Percentiles rank a stretch among this genome's conserved stretches.
Evolutionary conservation across 2,329 filamentous ascomycete genomes (phyloP).

Genomic region (Rosellinia necatrix): DNA sequence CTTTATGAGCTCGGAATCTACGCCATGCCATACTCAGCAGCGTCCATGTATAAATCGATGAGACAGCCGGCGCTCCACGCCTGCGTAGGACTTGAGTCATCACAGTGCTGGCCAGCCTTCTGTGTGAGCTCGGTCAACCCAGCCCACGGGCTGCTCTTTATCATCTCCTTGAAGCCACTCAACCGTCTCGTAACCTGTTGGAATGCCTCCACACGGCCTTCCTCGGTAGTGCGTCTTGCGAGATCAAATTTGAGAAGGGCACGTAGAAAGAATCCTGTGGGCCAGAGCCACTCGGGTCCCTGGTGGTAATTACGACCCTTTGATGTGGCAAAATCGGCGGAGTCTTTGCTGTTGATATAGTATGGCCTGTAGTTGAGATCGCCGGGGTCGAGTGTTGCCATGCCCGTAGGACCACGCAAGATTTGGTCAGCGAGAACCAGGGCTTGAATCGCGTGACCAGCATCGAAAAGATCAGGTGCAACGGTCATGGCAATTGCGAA

Average conservation of each 20-base stretch:
- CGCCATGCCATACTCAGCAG: conserved; percentile 52
- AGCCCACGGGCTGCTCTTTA: conserved; percentile 81
- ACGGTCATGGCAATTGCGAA: conserved; percentile 96
- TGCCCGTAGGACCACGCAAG: conserved; percentile 85
- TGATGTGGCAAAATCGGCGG: conserved; percentile 83
- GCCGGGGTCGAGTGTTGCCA: conserved; percentile 91
- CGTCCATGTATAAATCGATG: conserved; percentile 96
- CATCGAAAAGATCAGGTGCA: conserved; percentile 84
- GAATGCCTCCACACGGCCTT: conserved; percentile 83
- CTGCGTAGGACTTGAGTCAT: conserved; percentile 91
- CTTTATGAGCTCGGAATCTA: conserved; percentile 14
- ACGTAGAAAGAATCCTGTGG: conserved; percentile 91
- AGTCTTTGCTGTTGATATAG: conserved; percentile 95
- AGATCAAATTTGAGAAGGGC: conserved; percentile 91
- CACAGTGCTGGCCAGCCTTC: conserved; percentile 80
- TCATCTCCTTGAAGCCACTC: conserved; percentile 81
- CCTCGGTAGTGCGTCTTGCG: conserved; percentile 62
- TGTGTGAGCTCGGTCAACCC: conserved; percentile 93
- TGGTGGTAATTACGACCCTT: conserved; percentile 99
- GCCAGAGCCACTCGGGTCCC: conserved; percentile 98
- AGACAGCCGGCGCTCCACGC: conserved; percentile 95
- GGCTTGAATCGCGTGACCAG: conserved; percentile 76
- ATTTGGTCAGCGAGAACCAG: conserved; percentile 79
- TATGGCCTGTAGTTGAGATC: conserved; percentile 94
- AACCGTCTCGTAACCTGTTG: conserved; percentile 90